phyloP scores from a whole-genome alignment of 2,329 filamentous ascomycete genomes.

The Salinomyces thailandicus region DNA sequence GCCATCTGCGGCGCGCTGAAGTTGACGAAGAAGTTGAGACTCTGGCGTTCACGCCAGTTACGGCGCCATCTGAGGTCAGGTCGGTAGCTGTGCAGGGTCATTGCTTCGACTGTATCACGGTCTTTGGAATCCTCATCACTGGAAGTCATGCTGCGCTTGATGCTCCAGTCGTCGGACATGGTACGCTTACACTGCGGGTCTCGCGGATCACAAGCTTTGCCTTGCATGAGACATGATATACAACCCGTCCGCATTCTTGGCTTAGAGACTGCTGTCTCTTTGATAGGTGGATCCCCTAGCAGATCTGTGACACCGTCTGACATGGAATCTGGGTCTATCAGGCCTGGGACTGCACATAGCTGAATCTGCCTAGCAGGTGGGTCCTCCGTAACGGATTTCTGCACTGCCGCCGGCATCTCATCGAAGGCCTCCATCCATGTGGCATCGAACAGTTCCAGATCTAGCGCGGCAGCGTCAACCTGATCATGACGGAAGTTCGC shows the following conservation, averaged over 20 bases:
- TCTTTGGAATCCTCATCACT: slow-evolving; percentile 9
- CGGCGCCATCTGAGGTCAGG: slow-evolving; percentile 23
- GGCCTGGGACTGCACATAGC: background rate
- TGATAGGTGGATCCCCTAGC: too few relatives aligned
- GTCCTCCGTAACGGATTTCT: too few relatives aligned
- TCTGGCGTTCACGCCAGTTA: slow-evolving; percentile 24
- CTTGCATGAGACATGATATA: slow-evolving; percentile 24
- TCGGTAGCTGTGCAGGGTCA: slow-evolving; percentile 12
- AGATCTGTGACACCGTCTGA: too few relatives aligned
- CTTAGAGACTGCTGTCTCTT: background rate
- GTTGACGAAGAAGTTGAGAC: slow-evolving; percentile 25
- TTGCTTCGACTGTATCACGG: slow-evolving; percentile 6
- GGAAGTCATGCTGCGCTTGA: slow-evolving; percentile 10
- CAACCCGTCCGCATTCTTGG: slow-evolving; percentile 24
- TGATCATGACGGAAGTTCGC: too few relatives aligned
- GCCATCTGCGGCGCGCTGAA: slow-evolving; percentile 31
- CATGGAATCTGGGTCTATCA: background rate
- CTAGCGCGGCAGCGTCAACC: background rate
- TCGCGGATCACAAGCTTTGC: slow-evolving; percentile 19
- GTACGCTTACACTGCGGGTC: slow-evolving; percentile 19
- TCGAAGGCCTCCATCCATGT: background rate
- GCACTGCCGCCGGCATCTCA: background rate
- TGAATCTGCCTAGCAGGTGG: too few relatives aligned
- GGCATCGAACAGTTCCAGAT: background rate
- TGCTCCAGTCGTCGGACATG: slow-evolving; percentile 22